phyloP scores from a whole-genome alignment of 2,329 filamentous ascomycete species.

The Claviceps quebecensis region DNA sequence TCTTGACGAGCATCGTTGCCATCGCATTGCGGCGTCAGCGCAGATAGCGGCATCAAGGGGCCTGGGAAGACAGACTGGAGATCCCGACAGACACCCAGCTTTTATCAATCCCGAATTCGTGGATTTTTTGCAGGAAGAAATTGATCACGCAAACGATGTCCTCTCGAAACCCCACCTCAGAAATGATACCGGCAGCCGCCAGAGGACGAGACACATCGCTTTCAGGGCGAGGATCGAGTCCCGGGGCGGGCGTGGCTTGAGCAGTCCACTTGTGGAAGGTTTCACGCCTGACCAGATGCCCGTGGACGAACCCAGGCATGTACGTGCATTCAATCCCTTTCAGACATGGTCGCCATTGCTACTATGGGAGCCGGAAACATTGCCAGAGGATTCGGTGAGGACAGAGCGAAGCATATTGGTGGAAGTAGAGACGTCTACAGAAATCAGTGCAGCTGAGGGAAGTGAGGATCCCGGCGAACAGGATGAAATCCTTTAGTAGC shows the following conservation, averaged over 20 bases:
- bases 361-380: neutral
- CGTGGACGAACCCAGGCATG: neutral
- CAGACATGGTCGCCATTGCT: neutral
- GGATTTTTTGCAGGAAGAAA: neutral
- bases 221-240: neutral
- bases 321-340: neutral
- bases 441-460: neutral
- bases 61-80: neutral
- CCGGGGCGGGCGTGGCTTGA: conserved; percentile 11
- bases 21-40: neutral
- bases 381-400: neutral
- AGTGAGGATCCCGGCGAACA: neutral
- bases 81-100: neutral
- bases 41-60: neutral
- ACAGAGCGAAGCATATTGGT: neutral
- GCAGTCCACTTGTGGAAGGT: conserved; percentile 12
- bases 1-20: neutral
- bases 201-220: neutral
- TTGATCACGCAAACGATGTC: neutral
- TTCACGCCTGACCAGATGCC: conserved; percentile 8
- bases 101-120: neutral
- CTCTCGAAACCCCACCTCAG: neutral
- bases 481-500: neutral
- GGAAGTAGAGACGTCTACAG: neutral
- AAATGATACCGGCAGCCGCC: neutral